phyloP scores from a whole-genome alignment of 140 eudicot species.

The Ambrosia hybrid region DNA sequence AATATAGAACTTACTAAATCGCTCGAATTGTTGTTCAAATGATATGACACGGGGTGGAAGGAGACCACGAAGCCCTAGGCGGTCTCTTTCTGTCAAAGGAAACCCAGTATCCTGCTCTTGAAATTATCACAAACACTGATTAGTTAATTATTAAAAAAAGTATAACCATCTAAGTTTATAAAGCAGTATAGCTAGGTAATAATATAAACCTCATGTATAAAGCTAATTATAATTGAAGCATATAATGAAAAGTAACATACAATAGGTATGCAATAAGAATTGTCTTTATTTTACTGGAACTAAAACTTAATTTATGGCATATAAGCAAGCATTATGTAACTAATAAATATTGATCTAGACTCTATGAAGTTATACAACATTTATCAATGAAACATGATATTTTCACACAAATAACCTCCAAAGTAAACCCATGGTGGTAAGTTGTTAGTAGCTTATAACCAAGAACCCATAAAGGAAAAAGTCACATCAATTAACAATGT shows the following conservation, averaged over 20 bases:
- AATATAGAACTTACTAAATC: conserved; percentile 74
- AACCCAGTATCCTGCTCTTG: conserved; percentile 91
- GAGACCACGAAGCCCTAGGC: conserved; percentile 98
- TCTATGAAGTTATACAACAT: not conserved
- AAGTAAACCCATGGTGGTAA: not conserved
- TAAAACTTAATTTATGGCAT: not conserved
- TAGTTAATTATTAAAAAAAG: conserved; percentile 10
- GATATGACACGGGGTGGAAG: conserved; percentile 98
- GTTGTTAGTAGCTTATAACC: not conserved
- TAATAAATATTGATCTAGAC: not conserved
- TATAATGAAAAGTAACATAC: not conserved
- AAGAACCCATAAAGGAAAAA: conserved; percentile 8
- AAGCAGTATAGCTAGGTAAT: not conserved
- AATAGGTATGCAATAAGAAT: not conserved
- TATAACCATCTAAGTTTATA: conserved; percentile 7
- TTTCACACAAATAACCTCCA: conserved; percentile 3
- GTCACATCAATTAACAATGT: not conserved
- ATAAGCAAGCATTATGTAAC: not conserved
- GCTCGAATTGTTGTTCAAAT: conserved; percentile 92
- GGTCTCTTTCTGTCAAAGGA: conserved; percentile 95
- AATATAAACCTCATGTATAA: not conserved
- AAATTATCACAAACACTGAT: conserved; percentile 14
- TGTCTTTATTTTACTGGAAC: not conserved
- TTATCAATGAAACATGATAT: not conserved
- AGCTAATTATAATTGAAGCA: not conserved